Conservation (phyloP, 352 stramenopile species). For the Globisporangium carolinianum region DNA sequence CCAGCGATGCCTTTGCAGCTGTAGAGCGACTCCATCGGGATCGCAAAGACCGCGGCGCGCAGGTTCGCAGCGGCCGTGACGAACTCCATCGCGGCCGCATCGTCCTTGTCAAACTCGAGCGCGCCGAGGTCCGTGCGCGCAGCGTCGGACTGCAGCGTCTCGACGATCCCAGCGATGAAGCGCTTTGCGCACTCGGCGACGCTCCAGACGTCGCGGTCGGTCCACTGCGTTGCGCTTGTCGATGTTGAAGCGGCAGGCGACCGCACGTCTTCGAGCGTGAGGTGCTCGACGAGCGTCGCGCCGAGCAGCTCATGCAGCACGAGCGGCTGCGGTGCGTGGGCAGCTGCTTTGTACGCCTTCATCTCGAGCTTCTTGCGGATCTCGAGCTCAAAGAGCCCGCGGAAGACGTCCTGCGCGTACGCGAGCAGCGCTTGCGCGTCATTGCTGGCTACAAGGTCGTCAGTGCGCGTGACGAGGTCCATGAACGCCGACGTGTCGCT, state of each 20-base stretch:
- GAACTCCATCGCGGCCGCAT: slow-evolving; percentile 95
- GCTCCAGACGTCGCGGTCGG: slow-evolving; percentile 84
- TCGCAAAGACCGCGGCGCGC: slow-evolving; percentile 82
- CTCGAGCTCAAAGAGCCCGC: slow-evolving; percentile 91
- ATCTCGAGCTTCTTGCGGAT: slow-evolving; percentile 96
- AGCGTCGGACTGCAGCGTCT: slow-evolving; percentile 51
- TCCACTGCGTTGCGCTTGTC: slow-evolving; percentile 45
- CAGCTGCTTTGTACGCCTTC: slow-evolving; percentile 95
- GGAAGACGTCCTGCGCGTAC: slow-evolving; percentile 78
- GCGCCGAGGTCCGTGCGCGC: slow-evolving; percentile 55
- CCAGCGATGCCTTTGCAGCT: slow-evolving; percentile 98
- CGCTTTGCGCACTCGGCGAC: slow-evolving; percentile 84
- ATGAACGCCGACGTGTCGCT: slow-evolving; percentile 83
- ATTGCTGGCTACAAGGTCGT: slow-evolving; percentile 13
- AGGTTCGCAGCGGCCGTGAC: slow-evolving; percentile 97
- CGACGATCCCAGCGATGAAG: slow-evolving; percentile 67
- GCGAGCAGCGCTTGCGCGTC: slow-evolving; percentile 33
- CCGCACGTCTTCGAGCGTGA: slow-evolving; percentile 19
- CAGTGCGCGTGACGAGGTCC: slow-evolving; percentile 46
- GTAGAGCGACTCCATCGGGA: slow-evolving; percentile 81
- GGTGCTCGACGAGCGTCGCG: slow-evolving; percentile 28
- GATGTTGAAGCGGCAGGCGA: background rate
- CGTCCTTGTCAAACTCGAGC: slow-evolving; percentile 97
- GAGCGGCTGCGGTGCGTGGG: slow-evolving; percentile 83
- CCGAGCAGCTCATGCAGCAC: slow-evolving; percentile 54